Evolutionary conservation across 345 rosid genomes (phyloP), one percentile per base, ranked within the genome.

Genomic region (Noccaea caerulescens): DNA sequence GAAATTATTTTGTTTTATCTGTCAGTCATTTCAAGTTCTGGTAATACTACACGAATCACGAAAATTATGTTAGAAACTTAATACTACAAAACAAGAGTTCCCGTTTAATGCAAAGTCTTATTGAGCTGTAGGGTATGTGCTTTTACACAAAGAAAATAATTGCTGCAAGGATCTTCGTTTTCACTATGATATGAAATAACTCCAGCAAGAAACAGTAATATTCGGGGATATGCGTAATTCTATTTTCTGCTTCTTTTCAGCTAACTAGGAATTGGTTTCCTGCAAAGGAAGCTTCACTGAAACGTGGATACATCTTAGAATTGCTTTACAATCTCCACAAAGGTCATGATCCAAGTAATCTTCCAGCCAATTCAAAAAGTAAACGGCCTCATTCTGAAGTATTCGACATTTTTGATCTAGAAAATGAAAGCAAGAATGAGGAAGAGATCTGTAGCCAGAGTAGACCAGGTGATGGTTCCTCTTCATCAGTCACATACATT

Each of bases 251-350:
- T 30, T 51, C 69, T 60, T 68, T 52, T 46, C 96, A 94, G 99
- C 95, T 94, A 69, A 83, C 68, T 47, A 71, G 36, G 70, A 78
- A 89, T 52, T 94, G 99, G 98, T 94, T 94, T 83, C 88, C 80
- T 34, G 86, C 98, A 39, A 76, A 68, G 3, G 99, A 94, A 73
- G 99, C 90, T 50, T 89, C 93, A 66, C 77, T 69, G 62, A 94
- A 94, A 80, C 99, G 98, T 58, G 65, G 71, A 30, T 78, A 72
- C 63, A 89, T 93, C 63, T 82, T 81, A 73, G 80, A 72, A 69
- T 78, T 94, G 71, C 83, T 94, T 59, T 82, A 79, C 69, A 88
- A 77, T 73, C 84, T 91, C 61, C 84, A 81, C 42, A 80, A 83
- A 67, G 82, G 82, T 61, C 83, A 67, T 63, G 79, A 61, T 61